These are phyloP conservation scores for Ceratobasidium sp. DNA, from an alignment of 1,284 basidiomycete genomes.

Conservation along the genomic window DNA sequence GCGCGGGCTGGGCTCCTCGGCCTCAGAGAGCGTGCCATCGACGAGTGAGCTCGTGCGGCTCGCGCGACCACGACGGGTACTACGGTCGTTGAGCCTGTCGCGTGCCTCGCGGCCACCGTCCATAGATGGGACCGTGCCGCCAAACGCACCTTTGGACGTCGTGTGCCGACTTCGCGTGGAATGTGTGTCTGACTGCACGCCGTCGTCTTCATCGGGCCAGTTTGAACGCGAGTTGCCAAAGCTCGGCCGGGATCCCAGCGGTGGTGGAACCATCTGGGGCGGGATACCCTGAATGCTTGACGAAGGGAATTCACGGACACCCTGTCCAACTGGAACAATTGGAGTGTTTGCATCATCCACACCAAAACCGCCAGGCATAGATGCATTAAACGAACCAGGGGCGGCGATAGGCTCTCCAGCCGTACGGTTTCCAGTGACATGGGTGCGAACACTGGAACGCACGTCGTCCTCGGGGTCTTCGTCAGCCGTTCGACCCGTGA, in stretches of 20 bases:
- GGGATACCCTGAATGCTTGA: constrained; percentile 24
- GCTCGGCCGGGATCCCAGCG: not conserved
- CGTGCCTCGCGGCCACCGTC: constrained; percentile 35
- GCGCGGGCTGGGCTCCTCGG: constrained; percentile 1
- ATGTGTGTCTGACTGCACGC: constrained; percentile 28
- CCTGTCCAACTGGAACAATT: not conserved
- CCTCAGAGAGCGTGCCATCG: constrained; percentile 26
- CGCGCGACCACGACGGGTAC: not conserved
- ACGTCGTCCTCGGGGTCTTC: constrained; percentile 11
- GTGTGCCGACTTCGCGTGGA: constrained; percentile 24
- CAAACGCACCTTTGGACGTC: not conserved
- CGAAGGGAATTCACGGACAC: constrained; percentile 25
- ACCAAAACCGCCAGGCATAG: constrained; percentile 32
- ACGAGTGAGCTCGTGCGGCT: constrained; percentile 12
- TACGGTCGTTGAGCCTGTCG: constrained; percentile 11
- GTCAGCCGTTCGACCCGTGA: not conserved
- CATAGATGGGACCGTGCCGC: constrained; percentile 7
- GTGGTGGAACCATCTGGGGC: not conserved
- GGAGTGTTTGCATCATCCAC: constrained; percentile 11
- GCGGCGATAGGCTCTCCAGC: not conserved
- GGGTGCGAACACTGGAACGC: not conserved
- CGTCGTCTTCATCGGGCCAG: constrained; percentile 27
- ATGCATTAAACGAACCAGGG: not conserved
- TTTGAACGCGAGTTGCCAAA: constrained; percentile 5
- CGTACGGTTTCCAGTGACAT: not conserved